Base-by-base conservation (phyloP, 2,329 filamentous ascomycete genomes). In the Elsinoe fawcettii region DNA sequence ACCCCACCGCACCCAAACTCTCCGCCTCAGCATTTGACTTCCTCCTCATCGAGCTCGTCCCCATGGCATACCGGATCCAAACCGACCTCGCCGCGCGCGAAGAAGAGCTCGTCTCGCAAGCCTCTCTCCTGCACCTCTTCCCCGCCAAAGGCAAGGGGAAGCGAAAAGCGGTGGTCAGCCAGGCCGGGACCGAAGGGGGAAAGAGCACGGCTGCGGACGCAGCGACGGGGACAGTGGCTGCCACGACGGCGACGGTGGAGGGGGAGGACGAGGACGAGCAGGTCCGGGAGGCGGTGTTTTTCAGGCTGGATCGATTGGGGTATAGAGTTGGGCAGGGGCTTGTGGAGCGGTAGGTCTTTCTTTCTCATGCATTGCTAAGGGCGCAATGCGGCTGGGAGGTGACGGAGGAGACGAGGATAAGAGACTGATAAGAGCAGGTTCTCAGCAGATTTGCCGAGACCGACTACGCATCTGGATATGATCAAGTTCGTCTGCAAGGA, bases 401-500 rank as follows among this genome's bases (percentile, higher is more conserved):
- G 1, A 4, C 3, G 27, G 20, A 39, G 34, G 11, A 27, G 11
- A 1, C 7, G 32, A 25, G 23, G 20, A 46, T 30, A 2, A 30
- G 14, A 16, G 14, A 18, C 30, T 39, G 49, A 37, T 25, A 37
- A 14, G 41, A 46, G 9, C 64, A 90, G 88, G 55, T 91, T 93
- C 76, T 90, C 87, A 8, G 80, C 82, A 67, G 88, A 95, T 70
- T 81, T 90, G 54, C 90, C 92, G 39, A 87, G 90, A 51, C 95
- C 96, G 69, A 88, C 86, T 60, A 90, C 96, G 65, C 91, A 91
- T 3, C 82, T 99, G 41, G 93, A 97, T 69, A 87, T 91, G 51
- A 99, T 99, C 70, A 99, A 99, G 71, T 97, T 99, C 68, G 79
- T 99, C 51, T 99, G 93, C 81, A 99, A 99, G 76, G 93, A 99